These are phyloP conservation scores for Ophiostoma triangulosporum DNA, from an alignment of 2,329 filamentous ascomycete genomes.

Conservation along the genomic window DNA sequence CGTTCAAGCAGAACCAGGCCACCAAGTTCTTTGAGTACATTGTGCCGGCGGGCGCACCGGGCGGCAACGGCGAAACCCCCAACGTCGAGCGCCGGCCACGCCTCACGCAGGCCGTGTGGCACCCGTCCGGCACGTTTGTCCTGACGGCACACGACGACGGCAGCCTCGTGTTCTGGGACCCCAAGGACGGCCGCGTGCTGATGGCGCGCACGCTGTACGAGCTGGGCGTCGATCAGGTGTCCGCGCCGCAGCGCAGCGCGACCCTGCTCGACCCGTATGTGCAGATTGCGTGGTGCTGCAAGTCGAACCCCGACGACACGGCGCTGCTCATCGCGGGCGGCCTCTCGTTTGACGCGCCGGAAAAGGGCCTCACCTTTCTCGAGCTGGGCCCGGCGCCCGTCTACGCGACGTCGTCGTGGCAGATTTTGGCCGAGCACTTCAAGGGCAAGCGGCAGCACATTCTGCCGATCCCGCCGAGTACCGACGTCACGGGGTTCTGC, in stretches of 20 bases:
- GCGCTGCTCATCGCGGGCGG: constrained; percentile 79
- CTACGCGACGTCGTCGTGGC: constrained; percentile 86
- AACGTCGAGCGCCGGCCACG: constrained; percentile 55
- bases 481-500: constrained; percentile 67
- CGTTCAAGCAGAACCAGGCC: constrained; percentile 80
- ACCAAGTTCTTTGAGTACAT: constrained; percentile 73
- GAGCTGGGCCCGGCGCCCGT: constrained; percentile 81
- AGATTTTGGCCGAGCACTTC: constrained; percentile 67
- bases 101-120: constrained; percentile 78
- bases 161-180: constrained; percentile 87
- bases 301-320: constrained; percentile 86
- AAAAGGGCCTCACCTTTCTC: constrained; percentile 73
- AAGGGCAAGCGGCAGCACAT: constrained; percentile 63
- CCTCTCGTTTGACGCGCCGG: constrained; percentile 48
- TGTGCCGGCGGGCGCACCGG: constrained; percentile 67
- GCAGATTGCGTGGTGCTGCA: constrained; percentile 83
- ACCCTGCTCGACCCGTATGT: constrained; percentile 60
- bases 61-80: constrained; percentile 55
- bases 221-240: constrained; percentile 56
- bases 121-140: constrained; percentile 84
- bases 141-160: constrained; percentile 81
- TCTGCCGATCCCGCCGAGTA: constrained; percentile 62
- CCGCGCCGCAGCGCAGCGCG: constrained; percentile 32
- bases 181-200: constrained; percentile 72
- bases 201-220: constrained; percentile 71